Base-by-base conservation (phyloP, 2,329 filamentous ascomycete species). In the Fusarium citri region DNA sequence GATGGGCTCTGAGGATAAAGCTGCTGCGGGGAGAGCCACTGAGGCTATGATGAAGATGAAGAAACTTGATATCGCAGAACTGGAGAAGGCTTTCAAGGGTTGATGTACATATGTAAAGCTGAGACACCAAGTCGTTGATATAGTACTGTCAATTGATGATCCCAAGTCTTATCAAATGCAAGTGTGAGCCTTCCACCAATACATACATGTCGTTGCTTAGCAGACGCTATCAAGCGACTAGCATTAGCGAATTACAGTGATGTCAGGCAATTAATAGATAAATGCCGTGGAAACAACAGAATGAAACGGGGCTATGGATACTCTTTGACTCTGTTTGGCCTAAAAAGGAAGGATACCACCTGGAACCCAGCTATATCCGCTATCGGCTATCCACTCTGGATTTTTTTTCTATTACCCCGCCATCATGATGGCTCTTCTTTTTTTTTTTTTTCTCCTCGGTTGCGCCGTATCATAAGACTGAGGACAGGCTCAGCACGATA, bases 1-100 rank as follows among this genome's bases (percentile, higher is more conserved):
- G 72, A 55, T 83, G 63, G 50, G 63, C 3, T 73, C 76, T n/a
- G 68, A 76, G 37, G 80, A 83, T 55, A 74, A 69, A 71, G 80
- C 73, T 60, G 79, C 74, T 40, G 75, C 76, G 18, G 74, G 69
- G 8, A 72, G 78, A 48, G 76, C 72, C 10, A 78, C 70, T 28
- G 64, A 55, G 43, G 79, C 77, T 7, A 83, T 85, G 79, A 76
- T 83, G 78, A 66, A 68, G 26, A 83, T 83, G 80, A 78, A 78
- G 74, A 84, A 84, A 76, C 55, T 84, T 48, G 78, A 84, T 51
- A 78, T 84, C 69, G 76, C 71, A 10, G 78, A 60, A 42, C 56
- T 84, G 66, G 74, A 76, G 66, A 78, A 78, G 62, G 81, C 81
- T 12, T 75, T 73, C 9, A 63, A 61, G 41, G 73, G 73, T 4